A percentile compares a stretch with the other conserved stretches of the same genome.
These are phyloP conservation scores for Ogataea neopini DNA, from an alignment of 805 yeast genomes.

Conservation along the genomic window DNA sequence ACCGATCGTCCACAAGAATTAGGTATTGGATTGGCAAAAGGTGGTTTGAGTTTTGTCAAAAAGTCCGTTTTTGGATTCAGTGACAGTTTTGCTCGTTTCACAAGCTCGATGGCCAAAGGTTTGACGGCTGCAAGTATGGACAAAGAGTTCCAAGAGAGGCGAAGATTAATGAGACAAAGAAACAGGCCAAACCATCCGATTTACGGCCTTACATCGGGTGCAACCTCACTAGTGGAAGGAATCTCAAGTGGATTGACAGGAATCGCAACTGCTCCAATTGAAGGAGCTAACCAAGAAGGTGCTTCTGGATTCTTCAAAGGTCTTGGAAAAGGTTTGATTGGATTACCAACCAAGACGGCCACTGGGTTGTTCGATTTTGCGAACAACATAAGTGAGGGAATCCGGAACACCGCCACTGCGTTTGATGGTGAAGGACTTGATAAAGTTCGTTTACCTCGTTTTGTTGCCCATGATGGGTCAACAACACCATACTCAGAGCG, in stretches of 20 bases:
- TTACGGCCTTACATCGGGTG: conserved; percentile 82
- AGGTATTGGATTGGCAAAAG: conserved; percentile 94
- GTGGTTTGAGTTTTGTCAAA: conserved; percentile 90
- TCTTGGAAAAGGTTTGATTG: conserved; percentile 90
- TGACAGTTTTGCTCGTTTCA: conserved; percentile 88
- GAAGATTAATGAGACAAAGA: conserved; percentile 71
- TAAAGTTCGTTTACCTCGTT: conserved; percentile 81
- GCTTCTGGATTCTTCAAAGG: conserved; percentile 93
- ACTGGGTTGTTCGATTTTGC: conserved; percentile 94
- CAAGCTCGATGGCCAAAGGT: conserved; percentile 95
- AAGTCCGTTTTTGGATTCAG: conserved; percentile 94
- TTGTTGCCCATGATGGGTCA: conserved; percentile 66
- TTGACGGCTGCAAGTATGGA: conserved; percentile 89
- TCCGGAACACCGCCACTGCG: conserved; percentile 87
- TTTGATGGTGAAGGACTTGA: conserved; percentile 78
- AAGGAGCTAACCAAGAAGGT: conserved; percentile 88
- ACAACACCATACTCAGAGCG: conserved; percentile 74
- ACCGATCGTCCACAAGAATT: conserved; percentile 95
- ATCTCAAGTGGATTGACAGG: conserved; percentile 87
- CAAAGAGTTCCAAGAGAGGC: conserved; percentile 77
- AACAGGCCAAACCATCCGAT: conserved; percentile 84
- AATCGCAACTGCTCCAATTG: conserved; percentile 84
- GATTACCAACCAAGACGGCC: conserved; percentile 95
- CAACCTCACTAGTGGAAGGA: conserved; percentile 85
- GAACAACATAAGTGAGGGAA: conserved; percentile 90